Base-by-base conservation (phyloP, 2,329 filamentous ascomycete genomes). In the Botryosphaeria agaves region DNA sequence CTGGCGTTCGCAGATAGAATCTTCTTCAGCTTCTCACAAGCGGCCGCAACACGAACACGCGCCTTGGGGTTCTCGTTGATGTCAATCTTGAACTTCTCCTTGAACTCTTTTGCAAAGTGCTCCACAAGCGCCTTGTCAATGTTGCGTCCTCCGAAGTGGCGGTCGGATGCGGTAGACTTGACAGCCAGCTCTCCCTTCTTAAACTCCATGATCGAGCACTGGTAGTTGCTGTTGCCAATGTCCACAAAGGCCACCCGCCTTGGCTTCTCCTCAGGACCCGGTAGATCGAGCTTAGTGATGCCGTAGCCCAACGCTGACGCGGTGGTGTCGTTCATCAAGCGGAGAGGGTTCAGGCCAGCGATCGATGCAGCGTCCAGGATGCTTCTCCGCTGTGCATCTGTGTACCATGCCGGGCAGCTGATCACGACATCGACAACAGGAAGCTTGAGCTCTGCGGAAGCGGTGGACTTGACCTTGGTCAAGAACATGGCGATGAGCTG, bases 21-120 rank as follows among this genome's bases (percentile, higher is more conserved):
- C 74, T 95, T 95, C 76, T 98, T 98, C 52, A 92, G 64, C 70
- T 93, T 94, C 69, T 98, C 89, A 32, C 85, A 84, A 34, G 81
- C 84, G 37, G 83, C 75, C 25, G 80, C 69, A 44, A 91, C 81
- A 53, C 89, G 83, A 42, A 85, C 74, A 56, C 77, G 72, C 35
- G 87, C 89, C 64, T 93, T 93, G 41, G 76, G 71, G 62, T 95
- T 89, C 42, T 72, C 75, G 57, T 75, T 72, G 61, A 98, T 87
- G 54, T 95, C 85, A 45, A 95, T 80, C 70, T 92, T 93, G 73
- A 82, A 92, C 60, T 92, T 94, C 59, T 83, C 81, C 64, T 89
- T 82, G 70, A 95, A 98, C 58, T 95, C 85, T 49, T 81, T 76
- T 46, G 79, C 80, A 50, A 98, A 83, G 63, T 95, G 87, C 52